Evolutionary conservation across 768 basidiomycete genomes (phyloP).

Genomic region (Mycena amicta): DNA sequence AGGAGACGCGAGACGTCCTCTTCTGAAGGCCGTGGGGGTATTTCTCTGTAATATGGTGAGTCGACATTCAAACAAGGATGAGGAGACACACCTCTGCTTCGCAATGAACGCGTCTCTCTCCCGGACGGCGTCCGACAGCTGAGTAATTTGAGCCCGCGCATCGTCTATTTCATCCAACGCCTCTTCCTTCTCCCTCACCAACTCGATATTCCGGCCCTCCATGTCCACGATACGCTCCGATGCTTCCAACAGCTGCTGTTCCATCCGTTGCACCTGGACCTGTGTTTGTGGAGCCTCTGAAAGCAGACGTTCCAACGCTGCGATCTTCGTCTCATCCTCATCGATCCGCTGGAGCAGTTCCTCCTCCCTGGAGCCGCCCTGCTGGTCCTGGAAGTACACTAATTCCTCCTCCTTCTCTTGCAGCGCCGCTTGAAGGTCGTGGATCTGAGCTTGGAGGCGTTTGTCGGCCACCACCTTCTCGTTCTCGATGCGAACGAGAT

Average conservation of each 20-base stretch:
- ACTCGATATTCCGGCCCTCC: slow-evolving; percentile 46
- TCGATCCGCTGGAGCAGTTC: slow-evolving; percentile 68
- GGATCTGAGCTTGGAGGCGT: slow-evolving; percentile 44
- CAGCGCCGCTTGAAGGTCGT: slow-evolving; percentile 44
- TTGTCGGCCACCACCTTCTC: slow-evolving; percentile 59
- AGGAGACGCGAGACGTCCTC: slow-evolving; percentile 59
- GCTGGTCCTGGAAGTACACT: slow-evolving; percentile 41
- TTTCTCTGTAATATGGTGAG: too few relatives aligned
- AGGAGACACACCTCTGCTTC: slow-evolving; percentile 16
- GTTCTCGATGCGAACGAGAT: slow-evolving; percentile 57
- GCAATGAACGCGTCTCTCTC: slow-evolving; percentile 27
- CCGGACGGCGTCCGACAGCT: slow-evolving; percentile 27
- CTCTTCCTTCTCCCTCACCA: slow-evolving; percentile 59
- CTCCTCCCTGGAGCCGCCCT: slow-evolving; percentile 54
- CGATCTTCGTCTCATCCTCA: slow-evolving; percentile 70
- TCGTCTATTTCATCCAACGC: slow-evolving; percentile 46
- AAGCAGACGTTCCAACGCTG: slow-evolving; percentile 54
- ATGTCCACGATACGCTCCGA: slow-evolving; percentile 38
- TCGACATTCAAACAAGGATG: neutral
- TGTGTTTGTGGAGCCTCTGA: slow-evolving; percentile 41
- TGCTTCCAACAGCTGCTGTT: slow-evolving; percentile 46
- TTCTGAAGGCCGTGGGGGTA: too few relatives aligned
- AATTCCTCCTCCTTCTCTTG: slow-evolving; percentile 67
- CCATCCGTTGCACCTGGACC: slow-evolving; percentile 47
- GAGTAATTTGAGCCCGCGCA: slow-evolving; percentile 35